These are phyloP conservation scores for Castanea sativa DNA, from an alignment of 306 rosid genomes.

Conservation along the genomic window DNA sequence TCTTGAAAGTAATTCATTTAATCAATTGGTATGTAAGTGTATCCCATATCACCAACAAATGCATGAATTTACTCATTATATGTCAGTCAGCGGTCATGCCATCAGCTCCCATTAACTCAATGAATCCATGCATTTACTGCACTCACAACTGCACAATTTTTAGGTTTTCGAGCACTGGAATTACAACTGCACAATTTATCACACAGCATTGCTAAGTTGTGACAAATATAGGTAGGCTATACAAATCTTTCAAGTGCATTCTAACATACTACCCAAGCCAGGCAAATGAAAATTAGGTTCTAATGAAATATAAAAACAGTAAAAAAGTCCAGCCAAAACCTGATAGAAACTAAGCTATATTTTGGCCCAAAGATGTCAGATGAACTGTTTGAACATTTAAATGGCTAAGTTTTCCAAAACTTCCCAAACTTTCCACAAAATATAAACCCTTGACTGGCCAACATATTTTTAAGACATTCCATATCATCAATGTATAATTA, in stretches of 20 bases:
- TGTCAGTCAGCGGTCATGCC: background rate
- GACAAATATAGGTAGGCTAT: background rate
- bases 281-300: background rate
- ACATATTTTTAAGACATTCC: background rate
- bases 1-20: background rate
- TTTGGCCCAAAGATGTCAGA: background rate
- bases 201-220: background rate
- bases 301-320: background rate
- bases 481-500: background rate
- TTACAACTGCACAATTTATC: background rate
- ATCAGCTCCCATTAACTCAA: background rate
- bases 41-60: too few species aligned
- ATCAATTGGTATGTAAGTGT: too few species aligned
- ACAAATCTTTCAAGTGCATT: background rate
- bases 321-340: background rate
- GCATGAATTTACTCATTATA: background rate
- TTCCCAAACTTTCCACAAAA: background rate
- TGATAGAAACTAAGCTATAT: background rate
- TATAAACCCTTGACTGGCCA: background rate
- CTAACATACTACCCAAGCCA: background rate
- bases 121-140: background rate
- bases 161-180: background rate
- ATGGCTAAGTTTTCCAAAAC: background rate
- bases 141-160: background rate
- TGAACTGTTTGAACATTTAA: background rate